Evolutionary conservation across 108 stramenopile genomes (phyloP).

Genomic region (Nitzschia palea): DNA sequence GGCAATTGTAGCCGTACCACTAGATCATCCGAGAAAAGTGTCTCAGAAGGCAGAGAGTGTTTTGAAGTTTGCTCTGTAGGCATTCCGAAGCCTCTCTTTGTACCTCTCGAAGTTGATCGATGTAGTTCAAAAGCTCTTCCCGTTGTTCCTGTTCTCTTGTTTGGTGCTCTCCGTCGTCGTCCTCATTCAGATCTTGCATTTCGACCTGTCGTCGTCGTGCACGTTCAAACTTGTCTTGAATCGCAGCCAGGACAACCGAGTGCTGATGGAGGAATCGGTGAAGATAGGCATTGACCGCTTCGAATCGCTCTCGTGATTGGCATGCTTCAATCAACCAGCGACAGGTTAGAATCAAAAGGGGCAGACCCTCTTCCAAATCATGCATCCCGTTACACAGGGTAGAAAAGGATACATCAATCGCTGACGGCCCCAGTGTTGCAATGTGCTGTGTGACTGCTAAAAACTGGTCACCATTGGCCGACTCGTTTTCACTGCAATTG

Average conservation of each 20-base stretch:
- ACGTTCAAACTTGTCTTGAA: constrained; percentile 40
- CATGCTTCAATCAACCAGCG: constrained; percentile 77
- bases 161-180: constrained; percentile 23
- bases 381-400: constrained; percentile 83
- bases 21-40: constrained; percentile 87
- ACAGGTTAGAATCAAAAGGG: constrained; percentile 61
- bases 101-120: constrained; percentile 44
- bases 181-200: not conserved
- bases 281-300: constrained; percentile 86
- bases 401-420: constrained; percentile 91
- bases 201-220: not conserved
- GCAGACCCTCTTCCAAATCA: constrained; percentile 84
- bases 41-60: constrained; percentile 70
- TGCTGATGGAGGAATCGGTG: constrained; percentile 84
- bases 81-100: constrained; percentile 55
- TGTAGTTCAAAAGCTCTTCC: constrained; percentile 42
- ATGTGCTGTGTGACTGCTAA: constrained; percentile 68
- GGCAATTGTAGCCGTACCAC: not conserved
- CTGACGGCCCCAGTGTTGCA: constrained; percentile 76
- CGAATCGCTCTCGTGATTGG: constrained; percentile 72
- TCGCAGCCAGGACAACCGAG: constrained; percentile 57
- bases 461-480: constrained; percentile 25
- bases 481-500: constrained; percentile 31
- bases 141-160: constrained; percentile 32
- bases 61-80: constrained; percentile 74